These are phyloP conservation scores for Buxus sempervirens DNA, from an alignment of 164 flowering plant species.

Conservation along the genomic window DNA sequence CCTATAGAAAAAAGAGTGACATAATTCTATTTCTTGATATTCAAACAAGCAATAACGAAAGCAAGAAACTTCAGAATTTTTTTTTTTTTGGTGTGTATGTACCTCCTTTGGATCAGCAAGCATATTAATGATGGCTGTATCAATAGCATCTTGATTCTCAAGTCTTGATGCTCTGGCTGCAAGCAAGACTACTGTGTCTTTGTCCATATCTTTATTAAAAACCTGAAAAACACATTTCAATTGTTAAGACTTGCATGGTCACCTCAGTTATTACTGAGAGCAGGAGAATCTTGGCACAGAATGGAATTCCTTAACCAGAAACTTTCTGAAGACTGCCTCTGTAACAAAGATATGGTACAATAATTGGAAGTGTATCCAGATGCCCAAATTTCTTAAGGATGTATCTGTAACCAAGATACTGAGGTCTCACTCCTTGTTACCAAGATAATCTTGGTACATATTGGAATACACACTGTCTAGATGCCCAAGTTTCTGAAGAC, in stretches of 20 bases:
- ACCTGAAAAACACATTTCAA: conserved; percentile 39
- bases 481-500: too few relatives aligned
- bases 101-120: conserved; percentile 95
- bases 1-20: conserved; percentile 32
- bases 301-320: not conserved
- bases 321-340: not conserved
- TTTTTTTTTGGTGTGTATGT: conserved; percentile 7
- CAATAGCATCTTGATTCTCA: conserved; percentile 94
- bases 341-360: too few relatives aligned
- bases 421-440: too few relatives aligned
- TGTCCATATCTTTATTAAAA: conserved; percentile 59
- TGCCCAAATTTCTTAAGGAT: too few relatives aligned
- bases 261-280: not conserved
- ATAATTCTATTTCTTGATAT: not conserved
- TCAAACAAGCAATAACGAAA: not conserved
- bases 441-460: too few relatives aligned
- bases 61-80: not conserved
- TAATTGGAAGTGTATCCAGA: too few relatives aligned
- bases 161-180: conserved; percentile 85
- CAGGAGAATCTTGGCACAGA: not conserved
- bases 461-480: too few relatives aligned
- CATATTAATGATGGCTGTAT: conserved; percentile 74
- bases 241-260: not conserved
- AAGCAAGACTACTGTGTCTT: conserved; percentile 58
- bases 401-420: too few relatives aligned